Conservation (phyloP, 1,284 basidiomycete species). For the Thecaphora frezii region DNA sequence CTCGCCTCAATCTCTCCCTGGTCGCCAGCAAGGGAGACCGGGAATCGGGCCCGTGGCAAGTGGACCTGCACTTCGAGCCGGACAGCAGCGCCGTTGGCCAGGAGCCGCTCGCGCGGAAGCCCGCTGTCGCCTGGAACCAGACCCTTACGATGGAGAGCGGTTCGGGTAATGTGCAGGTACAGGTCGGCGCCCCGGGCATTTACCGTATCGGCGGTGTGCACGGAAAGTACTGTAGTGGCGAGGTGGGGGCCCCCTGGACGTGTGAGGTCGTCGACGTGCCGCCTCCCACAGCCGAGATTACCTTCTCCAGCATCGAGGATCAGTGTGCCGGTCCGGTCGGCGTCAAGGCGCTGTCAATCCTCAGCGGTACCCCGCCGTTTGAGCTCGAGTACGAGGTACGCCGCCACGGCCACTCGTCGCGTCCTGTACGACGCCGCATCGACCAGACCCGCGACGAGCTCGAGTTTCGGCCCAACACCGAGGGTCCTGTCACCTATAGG, state of each 20-base stretch:
- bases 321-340: slow-evolving; percentile 88
- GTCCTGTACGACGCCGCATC: slow-evolving; percentile 66
- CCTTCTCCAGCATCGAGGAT: slow-evolving; percentile 83
- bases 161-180: slow-evolving; percentile 9
- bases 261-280: slow-evolving; percentile 63
- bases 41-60: slow-evolving; percentile 22
- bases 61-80: slow-evolving; percentile 30
- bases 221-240: slow-evolving; percentile 69
- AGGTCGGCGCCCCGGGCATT: slow-evolving; percentile 68
- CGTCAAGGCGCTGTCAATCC: slow-evolving; percentile 79
- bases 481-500: slow-evolving; percentile 84
- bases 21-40: slow-evolving; percentile 12
- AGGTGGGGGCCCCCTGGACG: slow-evolving; percentile 47
- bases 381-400: slow-evolving; percentile 75
- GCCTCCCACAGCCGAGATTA: slow-evolving; percentile 76
- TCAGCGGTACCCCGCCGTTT: slow-evolving; percentile 90
- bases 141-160: slow-evolving; percentile 22
- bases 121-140: slow-evolving; percentile 20
- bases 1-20: slow-evolving; percentile 24
- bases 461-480: slow-evolving; percentile 79
- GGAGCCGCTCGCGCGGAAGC: slow-evolving; percentile 22
- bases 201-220: slow-evolving; percentile 75
- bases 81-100: slow-evolving; percentile 30
- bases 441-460: slow-evolving; percentile 77
- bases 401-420: slow-evolving; percentile 62